Base-by-base conservation (phyloP, 2,329 filamentous ascomycete species). In the Fusarium zealandicum region DNA sequence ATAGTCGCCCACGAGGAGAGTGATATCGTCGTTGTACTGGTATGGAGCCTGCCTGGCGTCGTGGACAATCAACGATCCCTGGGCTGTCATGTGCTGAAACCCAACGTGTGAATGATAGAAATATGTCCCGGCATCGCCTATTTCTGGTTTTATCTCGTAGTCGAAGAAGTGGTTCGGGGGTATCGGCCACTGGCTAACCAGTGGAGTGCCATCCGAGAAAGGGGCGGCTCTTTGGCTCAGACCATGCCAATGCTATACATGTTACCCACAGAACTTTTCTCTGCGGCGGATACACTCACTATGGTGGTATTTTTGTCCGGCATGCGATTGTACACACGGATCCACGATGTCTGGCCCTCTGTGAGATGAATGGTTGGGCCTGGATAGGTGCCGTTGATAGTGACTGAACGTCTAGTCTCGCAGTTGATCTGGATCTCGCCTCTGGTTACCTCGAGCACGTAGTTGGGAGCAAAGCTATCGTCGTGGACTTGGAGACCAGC, bases 21-120 rank as follows among this genome's bases (percentile, higher is more conserved):
- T 77, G 0, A 80, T 75, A 20, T 90, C 87, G 3, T 82, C 85
- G 49, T 89, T 83, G 59, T 87, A 89, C 1, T 78, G 33, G 57
- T 86, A 88, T 0, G 85, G 85, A 1, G 80, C 51, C 82, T 79
- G n/a, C 0, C 28, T 13, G 1, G 54, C 59, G 3, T 61, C 59
- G 4, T 30, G 27, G 2, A 90, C 79, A 38, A 87, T 82, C 28
- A 90, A 64, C 0, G 81, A 72, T 0, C 87, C 87, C 6, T 78
- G 70, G 0, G 82, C 83, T 12, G 84, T 83, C 28, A 82, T 71
- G 0, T 82, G 81, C 65, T 89, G 85, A 52, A 88, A 82, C 0
- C 79, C 85, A 13, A 89, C 77, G 56, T 89, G 87, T 0, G 85
- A 88, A 65, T 89, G 86, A 64, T 89, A 89, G 66, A 86, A 88